Conservation (phyloP, 202 grass and related monocot species). For the Miscanthus sacchariflorus region DNA sequence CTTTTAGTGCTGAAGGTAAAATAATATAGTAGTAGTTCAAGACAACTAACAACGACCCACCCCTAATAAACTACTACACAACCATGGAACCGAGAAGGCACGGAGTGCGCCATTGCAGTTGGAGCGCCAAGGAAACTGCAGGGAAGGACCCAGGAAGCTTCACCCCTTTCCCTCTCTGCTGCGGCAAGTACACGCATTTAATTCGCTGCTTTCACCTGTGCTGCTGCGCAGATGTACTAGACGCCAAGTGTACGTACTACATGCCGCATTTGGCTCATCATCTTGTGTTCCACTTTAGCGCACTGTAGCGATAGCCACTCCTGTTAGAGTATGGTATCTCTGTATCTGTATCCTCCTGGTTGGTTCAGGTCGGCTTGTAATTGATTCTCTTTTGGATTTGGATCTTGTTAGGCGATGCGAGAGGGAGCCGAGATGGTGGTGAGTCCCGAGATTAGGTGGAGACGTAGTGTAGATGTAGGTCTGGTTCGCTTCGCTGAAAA, state of each 20-base stretch:
- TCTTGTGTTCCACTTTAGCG: neutral
- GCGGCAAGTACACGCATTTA: neutral
- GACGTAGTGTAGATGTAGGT: too few species aligned
- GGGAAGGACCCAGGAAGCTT: neutral
- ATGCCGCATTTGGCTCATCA: neutral
- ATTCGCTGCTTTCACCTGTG: neutral
- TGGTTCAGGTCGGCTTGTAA: neutral
- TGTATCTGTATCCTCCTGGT: neutral
- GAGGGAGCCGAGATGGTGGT: too few species aligned
- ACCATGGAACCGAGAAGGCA: neutral
- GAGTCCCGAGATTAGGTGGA: too few species aligned
- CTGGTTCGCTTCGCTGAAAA: too few species aligned
- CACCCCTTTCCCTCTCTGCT: neutral
- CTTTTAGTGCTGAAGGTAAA: neutral
- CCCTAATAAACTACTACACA: neutral
- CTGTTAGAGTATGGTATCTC: neutral
- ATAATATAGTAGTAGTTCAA: neutral
- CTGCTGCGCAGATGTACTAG: neutral
- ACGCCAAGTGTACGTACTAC: too few species aligned
- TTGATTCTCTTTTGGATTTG: neutral
- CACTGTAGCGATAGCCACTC: neutral
- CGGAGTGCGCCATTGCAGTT: neutral
- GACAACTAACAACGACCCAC: neutral
- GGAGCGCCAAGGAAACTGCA: neutral
- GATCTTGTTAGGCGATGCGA: too few species aligned